Conservation (phyloP, 805 yeast genomes). For the Lipomyces chichibuensis region DNA sequence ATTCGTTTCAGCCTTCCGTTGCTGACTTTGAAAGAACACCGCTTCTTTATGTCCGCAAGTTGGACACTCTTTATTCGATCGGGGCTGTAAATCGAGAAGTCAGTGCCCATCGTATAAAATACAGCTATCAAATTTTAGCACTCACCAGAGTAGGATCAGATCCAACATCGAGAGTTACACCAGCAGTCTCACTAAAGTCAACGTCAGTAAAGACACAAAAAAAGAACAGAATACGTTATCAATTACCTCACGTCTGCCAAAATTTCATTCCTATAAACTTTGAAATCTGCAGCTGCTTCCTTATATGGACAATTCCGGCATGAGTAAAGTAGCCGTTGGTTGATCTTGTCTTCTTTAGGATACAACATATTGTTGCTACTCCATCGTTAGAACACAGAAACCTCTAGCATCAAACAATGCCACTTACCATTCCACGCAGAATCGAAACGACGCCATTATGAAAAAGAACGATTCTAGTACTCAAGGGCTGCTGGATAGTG, state of each 20-base stretch:
- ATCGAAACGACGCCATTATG: slow-evolving; percentile 86
- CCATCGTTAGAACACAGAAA: not conserved
- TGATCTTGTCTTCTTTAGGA: slow-evolving; percentile 89
- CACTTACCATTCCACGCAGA: slow-evolving; percentile 80
- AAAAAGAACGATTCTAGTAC: not conserved
- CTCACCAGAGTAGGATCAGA: slow-evolving; percentile 83
- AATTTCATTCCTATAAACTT: slow-evolving; percentile 90
- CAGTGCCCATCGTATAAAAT: not conserved
- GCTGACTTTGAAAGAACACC: slow-evolving; percentile 96
- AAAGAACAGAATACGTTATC: not conserved
- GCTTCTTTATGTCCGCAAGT: slow-evolving; percentile 84
- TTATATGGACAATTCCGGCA: slow-evolving; percentile 95
- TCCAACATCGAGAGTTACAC: slow-evolving; percentile 94
- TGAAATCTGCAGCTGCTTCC: slow-evolving; percentile 84
- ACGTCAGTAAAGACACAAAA: not conserved
- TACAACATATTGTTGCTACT: slow-evolving; percentile 89
- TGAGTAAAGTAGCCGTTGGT: slow-evolving; percentile 75
- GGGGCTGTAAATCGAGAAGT: slow-evolving; percentile 52
- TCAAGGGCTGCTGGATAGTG: too few relatives aligned
- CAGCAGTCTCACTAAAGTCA: slow-evolving; percentile 75
- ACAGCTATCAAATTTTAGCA: not conserved
- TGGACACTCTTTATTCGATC: slow-evolving; percentile 93
- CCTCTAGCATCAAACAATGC: not conserved
- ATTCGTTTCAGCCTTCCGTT: slow-evolving; percentile 89
- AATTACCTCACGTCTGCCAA: slow-evolving; percentile 74